Evolutionary conservation across 441 rosid genomes (phyloP), one percentile per base, ranked within the genome.

Genomic region (Biscutella auriculata): DNA sequence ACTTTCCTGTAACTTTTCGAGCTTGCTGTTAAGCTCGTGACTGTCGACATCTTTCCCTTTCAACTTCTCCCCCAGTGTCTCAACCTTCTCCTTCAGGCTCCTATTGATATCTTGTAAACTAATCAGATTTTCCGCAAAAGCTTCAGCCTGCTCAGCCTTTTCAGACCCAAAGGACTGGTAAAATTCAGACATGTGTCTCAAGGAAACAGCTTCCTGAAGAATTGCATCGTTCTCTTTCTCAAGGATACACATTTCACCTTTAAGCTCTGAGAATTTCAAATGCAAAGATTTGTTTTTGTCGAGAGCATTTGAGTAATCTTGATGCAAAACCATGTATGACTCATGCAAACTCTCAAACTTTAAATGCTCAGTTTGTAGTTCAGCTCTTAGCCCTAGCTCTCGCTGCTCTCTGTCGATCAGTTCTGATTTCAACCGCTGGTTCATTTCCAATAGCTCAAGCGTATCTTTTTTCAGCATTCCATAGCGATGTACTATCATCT

Each of bases 191-290:
- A 77, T 68, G 66, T 33, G 81, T 37, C 70, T 48, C 58, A 78
- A 69, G 61, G 77, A 70, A 50, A 82, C 55, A 50, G 78, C 82
- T 67, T 94, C 89, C 43, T 70, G 70, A 60, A 85, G 60, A 66
- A 76, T 53, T 17, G 53, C 69, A 50, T 35, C 21, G 48, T 80
- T 85, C 68, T 94, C 95, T 68, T 80, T 88, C 65, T 80, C 85
- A 44, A 84, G 83, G 27, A 56, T 9, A 34, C n/a, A 16, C 64
- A 73, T 74, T 56, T 82, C 77, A 69, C 71, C 76, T 74, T 77
- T 76, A 66, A 82, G 66, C 46, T 73, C 75, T 58, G 74, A 66
- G 49, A 81, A 66, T 50, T 79, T 78, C 72, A 72, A 39, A 9
- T 58, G 68, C 82, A 87, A 60, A 47, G 43, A 23, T 67, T 68